Percentiles rank a stretch among this genome's conserved stretches.
These are phyloP conservation scores for Plicaturopsis crispa DNA, from an alignment of 768 basidiomycete species.

Conservation along the genomic window DNA sequence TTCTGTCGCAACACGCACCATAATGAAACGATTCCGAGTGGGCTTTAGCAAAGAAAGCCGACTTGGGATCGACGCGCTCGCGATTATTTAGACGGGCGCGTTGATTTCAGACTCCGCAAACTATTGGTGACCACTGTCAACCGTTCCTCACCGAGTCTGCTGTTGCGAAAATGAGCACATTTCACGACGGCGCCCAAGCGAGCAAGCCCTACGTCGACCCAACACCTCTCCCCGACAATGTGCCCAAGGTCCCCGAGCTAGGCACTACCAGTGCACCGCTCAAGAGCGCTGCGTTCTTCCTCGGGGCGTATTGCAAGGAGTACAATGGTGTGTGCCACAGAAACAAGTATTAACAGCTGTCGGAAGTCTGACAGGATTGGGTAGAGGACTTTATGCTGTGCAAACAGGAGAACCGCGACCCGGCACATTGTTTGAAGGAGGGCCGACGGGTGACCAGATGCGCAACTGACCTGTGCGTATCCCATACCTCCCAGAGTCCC, in stretches of 20 bases:
- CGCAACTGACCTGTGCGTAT: constrained; percentile 82
- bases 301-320: constrained; percentile 92
- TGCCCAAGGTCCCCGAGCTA: constrained; percentile 82
- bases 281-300: constrained; percentile 95
- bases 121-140: background rate
- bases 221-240: constrained; percentile 53
- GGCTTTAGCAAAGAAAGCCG: background rate
- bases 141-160: constrained; percentile 8
- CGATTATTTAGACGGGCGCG: too few relatives aligned
- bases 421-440: constrained; percentile 91
- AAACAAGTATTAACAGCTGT: constrained; percentile 11
- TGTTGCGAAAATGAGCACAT: constrained; percentile 39
- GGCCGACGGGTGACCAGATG: constrained; percentile 94
- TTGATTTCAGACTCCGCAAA: constrained; percentile 19
- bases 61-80: constrained; percentile 1
- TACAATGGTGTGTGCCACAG: constrained; percentile 83
- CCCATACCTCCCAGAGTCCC: background rate
- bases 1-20: constrained; percentile 12
- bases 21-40: constrained; percentile 7
- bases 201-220: constrained; percentile 51
- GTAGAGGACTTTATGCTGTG: constrained; percentile 98
- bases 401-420: constrained; percentile 86
- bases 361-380: background rate
- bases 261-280: constrained; percentile 88
- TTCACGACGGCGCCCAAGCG: constrained; percentile 39